These are phyloP conservation scores for Atkinsonella texensis DNA, from an alignment of 2,329 filamentous ascomycete genomes.

Conservation along the genomic window DNA sequence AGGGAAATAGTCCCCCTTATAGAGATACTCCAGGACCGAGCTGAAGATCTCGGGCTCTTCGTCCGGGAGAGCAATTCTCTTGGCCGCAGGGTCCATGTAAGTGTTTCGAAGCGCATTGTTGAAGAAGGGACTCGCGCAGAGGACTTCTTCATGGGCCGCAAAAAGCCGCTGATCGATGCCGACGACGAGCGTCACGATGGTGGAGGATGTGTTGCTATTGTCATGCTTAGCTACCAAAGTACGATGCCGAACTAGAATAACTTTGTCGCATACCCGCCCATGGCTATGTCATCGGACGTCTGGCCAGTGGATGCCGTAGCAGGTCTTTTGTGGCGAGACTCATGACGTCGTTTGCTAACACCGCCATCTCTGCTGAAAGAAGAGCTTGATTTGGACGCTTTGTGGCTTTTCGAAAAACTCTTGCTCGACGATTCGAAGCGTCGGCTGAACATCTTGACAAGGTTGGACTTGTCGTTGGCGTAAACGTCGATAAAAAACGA, in stretches of 20 bases:
- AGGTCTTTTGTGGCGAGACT: conserved; percentile 34
- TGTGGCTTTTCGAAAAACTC: conserved; percentile 43
- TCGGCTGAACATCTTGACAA: conserved; percentile 34
- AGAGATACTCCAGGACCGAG: conserved; percentile 79
- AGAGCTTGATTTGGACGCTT: conserved; percentile 35
- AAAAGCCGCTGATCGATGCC: conserved; percentile 79
- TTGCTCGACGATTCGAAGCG: conserved; percentile 33
- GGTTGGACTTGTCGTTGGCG: not conserved
- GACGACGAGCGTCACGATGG: conserved; percentile 70
- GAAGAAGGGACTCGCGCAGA: conserved; percentile 72
- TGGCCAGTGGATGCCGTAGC: conserved; percentile 31
- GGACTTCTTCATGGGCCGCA: conserved; percentile 79
- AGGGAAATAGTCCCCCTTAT: conserved; percentile 89
- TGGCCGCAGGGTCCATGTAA: conserved; percentile 29
- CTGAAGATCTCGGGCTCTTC: conserved; percentile 89
- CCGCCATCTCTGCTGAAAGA: conserved; percentile 44
- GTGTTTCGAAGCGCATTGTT: conserved; percentile 22
- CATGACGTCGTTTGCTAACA: conserved; percentile 42
- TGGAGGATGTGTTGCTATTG: conserved; percentile 31
- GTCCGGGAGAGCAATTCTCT: conserved; percentile 68
- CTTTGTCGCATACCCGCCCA: conserved; percentile 29
- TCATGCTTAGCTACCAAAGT: no score
- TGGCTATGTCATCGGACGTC: conserved; percentile 25
- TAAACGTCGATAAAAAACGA: not conserved
- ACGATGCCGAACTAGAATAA: not conserved